Evolutionary conservation across 2,329 filamentous ascomycete species (phyloP).

Genomic region (Fonsecaea pugnacius): DNA sequence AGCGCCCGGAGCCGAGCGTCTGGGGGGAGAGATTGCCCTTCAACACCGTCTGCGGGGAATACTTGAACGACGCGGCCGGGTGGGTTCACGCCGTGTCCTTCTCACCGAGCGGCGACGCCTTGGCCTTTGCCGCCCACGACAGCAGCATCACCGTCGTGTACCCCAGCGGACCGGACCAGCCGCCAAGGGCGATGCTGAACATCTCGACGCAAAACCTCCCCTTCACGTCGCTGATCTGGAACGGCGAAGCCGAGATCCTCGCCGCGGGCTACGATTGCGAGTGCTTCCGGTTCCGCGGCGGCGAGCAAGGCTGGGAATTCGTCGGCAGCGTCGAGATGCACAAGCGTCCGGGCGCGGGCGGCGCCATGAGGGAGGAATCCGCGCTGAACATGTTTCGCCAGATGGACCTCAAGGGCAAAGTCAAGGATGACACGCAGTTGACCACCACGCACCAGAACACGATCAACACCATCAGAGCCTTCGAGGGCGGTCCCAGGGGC

Average conservation of each 20-base stretch:
- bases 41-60: conserved; percentile 98
- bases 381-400: conserved; percentile 98
- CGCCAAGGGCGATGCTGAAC: conserved; percentile 85
- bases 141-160: conserved; percentile 97
- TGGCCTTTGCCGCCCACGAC: conserved; percentile 93
- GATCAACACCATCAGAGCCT: conserved; percentile 80
- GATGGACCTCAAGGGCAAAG: conserved; percentile 97
- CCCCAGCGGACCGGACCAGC: conserved; percentile 85
- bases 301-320: conserved; percentile 79
- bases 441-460: conserved; percentile 98
- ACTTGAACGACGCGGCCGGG: conserved; percentile 90
- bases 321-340: conserved; percentile 80
- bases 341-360: conserved; percentile 62
- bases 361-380: conserved; percentile 77
- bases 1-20: conserved; percentile 78
- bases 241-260: conserved; percentile 86
- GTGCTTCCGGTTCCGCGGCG: conserved; percentile 84
- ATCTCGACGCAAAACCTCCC: conserved; percentile 88
- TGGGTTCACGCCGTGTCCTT: conserved; percentile 96
- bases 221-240: conserved; percentile 93
- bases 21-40: conserved; percentile 97
- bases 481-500: conserved; percentile 65
- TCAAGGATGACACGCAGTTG: conserved; percentile 87
- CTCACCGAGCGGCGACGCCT: conserved; percentile 86
- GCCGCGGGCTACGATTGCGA: conserved; percentile 83